These are phyloP conservation scores for Talaromyces sp. DNA, from an alignment of 2,329 filamentous ascomycete species.

Conservation along the genomic window DNA sequence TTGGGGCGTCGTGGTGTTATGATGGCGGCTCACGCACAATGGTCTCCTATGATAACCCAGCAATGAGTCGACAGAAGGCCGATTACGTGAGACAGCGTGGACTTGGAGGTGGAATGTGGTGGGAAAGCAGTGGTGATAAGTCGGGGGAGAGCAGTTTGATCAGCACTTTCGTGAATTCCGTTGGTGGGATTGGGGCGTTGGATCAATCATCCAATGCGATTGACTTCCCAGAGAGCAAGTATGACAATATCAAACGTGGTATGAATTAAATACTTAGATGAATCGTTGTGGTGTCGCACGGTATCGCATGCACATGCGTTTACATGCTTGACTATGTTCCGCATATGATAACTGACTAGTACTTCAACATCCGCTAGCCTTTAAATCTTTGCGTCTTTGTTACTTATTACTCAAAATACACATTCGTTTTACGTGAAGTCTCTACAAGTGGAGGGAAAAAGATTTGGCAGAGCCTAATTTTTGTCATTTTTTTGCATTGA, in stretches of 20 bases:
- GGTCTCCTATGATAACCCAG: constrained; percentile 69
- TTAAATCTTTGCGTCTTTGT: not conserved
- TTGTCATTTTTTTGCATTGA: constrained; percentile 22
- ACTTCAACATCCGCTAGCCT: no score
- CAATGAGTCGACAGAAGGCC: constrained; percentile 69
- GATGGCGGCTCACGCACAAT: constrained; percentile 64
- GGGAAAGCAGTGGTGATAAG: constrained; percentile 83
- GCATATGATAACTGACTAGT: no score
- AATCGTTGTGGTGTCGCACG: not conserved
- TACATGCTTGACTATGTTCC: no score
- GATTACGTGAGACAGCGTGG: constrained; percentile 66
- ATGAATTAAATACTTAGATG: not conserved
- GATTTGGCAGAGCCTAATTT: constrained; percentile 17
- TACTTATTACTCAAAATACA: constrained; percentile 4
- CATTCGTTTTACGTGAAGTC: not conserved
- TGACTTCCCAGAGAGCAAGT: constrained; percentile 44
- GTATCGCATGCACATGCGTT: no score
- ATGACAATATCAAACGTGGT: constrained; percentile 41
- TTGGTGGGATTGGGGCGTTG: constrained; percentile 36
- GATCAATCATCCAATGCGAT: constrained; percentile 41
- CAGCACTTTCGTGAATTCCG: constrained; percentile 50
- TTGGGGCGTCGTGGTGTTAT: constrained; percentile 78
- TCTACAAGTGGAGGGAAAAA: not conserved
- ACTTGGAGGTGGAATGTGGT: constrained; percentile 94
- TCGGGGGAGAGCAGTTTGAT: constrained; percentile 69